phyloP scores from a whole-genome alignment of 2,329 filamentous ascomycete genomes.

The Trichoderma guizhouense region DNA sequence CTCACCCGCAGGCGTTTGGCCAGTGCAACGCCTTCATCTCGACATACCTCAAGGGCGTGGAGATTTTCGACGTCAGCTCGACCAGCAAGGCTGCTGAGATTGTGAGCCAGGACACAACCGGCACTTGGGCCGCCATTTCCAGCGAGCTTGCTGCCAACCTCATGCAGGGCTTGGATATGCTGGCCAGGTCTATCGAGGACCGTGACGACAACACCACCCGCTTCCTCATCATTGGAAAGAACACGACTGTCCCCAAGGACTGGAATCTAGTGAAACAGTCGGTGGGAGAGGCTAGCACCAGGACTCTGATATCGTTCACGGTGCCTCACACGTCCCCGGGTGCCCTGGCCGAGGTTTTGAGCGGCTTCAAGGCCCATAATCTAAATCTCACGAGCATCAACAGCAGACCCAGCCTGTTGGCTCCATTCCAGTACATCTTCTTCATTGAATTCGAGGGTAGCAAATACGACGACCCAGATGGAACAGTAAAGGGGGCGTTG shows the following conservation, averaged over 20 bases:
- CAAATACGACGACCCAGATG: constrained; percentile 46
- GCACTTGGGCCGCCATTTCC: constrained; percentile 72
- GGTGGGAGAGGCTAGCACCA: constrained; percentile 41
- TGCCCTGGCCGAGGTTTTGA: constrained; percentile 75
- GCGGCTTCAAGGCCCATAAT: constrained; percentile 68
- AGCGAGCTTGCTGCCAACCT: constrained; percentile 68
- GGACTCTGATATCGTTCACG: constrained; percentile 80
- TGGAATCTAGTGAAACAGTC: constrained; percentile 28
- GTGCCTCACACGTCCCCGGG: constrained; percentile 74
- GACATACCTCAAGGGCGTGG: constrained; percentile 66
- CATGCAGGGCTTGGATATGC: constrained; percentile 64
- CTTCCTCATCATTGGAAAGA: constrained; percentile 64
- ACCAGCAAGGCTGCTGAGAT: constrained; percentile 84
- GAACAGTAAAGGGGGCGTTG: constrained; percentile 59
- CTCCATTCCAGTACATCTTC: constrained; percentile 89
- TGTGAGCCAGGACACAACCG: constrained; percentile 56
- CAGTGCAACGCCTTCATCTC: constrained; percentile 79
- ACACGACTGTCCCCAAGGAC: constrained; percentile 27
- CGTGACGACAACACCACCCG: constrained; percentile 72
- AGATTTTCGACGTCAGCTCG: constrained; percentile 78
- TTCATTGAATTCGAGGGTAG: constrained; percentile 84
- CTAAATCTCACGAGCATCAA: constrained; percentile 91
- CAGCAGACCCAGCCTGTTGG: constrained; percentile 70
- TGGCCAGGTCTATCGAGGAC: constrained; percentile 71
- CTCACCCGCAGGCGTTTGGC: constrained; percentile 92